Percentiles rank a stretch among this genome's conserved stretches.
Evolutionary conservation across 148 eudicot genomes (phyloP).

Genomic region (Dysphania ambrosioides): DNA sequence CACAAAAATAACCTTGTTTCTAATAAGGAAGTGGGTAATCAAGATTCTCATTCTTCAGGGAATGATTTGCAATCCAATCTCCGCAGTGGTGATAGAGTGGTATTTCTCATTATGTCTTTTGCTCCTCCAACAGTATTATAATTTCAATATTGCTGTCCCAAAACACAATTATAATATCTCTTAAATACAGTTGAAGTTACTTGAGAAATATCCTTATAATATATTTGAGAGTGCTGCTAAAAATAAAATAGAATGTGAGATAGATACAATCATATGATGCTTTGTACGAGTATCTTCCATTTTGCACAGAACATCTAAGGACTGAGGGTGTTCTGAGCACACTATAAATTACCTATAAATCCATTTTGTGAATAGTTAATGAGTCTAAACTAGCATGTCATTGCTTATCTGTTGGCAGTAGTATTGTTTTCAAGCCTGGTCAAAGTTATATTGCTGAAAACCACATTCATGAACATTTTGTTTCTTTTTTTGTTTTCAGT

Average conservation of each 20-base stretch:
- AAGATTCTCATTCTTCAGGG: slow-evolving; percentile 33
- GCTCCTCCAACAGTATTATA: background rate
- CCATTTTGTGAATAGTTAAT: background rate
- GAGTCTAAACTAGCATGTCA: background rate
- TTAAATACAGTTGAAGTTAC: background rate
- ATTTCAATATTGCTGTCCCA: background rate
- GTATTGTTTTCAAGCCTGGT: background rate
- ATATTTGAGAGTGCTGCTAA: too few species aligned
- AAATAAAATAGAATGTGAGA: too few species aligned
- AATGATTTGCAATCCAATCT: slow-evolving; percentile 50
- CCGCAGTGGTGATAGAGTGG: slow-evolving; percentile 90
- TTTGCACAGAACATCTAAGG: background rate
- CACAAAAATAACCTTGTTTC: slow-evolving; percentile 37
- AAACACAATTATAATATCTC: background rate
- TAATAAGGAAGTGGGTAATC: slow-evolving; percentile 22
- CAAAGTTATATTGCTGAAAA: background rate
- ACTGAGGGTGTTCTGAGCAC: background rate
- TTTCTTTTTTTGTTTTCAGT: background rate
- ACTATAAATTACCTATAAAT: background rate
- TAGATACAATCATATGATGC: background rate
- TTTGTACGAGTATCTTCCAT: background rate
- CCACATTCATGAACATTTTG: background rate
- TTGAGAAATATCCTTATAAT: background rate
- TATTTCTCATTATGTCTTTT: slow-evolving; percentile 26
- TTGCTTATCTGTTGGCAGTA: background rate